phyloP scores from a whole-genome alignment of 306 rosid genomes.

The Acmispon strigosus region DNA sequence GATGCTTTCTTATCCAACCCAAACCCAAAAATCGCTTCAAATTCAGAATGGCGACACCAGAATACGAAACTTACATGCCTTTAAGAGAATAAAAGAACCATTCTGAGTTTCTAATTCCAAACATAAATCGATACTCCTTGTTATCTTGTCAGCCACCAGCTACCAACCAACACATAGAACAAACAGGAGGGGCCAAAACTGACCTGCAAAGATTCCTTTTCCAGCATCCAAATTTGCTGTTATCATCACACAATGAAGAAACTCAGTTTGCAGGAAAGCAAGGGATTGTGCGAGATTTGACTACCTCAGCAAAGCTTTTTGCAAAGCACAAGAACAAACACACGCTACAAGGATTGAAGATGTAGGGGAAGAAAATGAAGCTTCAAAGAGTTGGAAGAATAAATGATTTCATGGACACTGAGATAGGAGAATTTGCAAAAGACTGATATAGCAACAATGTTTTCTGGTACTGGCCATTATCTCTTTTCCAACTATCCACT shows the following conservation, averaged over 20 bases:
- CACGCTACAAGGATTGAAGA: constrained; percentile 16
- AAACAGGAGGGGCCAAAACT: constrained; percentile 38
- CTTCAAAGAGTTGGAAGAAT: not conserved
- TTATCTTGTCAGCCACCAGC: constrained; percentile 60
- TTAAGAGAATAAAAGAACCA: constrained; percentile 57
- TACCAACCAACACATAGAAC: constrained; percentile 56
- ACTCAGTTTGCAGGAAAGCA: constrained; percentile 21
- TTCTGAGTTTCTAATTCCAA: constrained; percentile 54
- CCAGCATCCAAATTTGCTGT: not conserved
- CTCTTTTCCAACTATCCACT: constrained; percentile 54
- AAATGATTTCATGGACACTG: constrained; percentile 28
- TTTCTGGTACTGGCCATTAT: constrained; percentile 42
- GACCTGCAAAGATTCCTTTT: constrained; percentile 53
- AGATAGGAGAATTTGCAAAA: constrained; percentile 31
- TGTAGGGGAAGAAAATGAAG: constrained; percentile 10
- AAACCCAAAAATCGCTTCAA: constrained; percentile 36
- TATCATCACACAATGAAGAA: constrained; percentile 15
- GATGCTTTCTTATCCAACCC: constrained; percentile 77
- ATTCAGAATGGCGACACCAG: constrained; percentile 29
- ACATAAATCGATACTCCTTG: constrained; percentile 35
- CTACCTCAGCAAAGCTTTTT: constrained; percentile 9
- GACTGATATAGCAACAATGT: constrained; percentile 23
- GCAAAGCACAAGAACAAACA: not conserved
- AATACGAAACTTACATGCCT: not conserved
- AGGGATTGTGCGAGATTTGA: constrained; percentile 5